These are phyloP conservation scores for Aspergillus brunneoviolaceus DNA, from an alignment of 2,329 filamentous ascomycete genomes.

Conservation along the genomic window DNA sequence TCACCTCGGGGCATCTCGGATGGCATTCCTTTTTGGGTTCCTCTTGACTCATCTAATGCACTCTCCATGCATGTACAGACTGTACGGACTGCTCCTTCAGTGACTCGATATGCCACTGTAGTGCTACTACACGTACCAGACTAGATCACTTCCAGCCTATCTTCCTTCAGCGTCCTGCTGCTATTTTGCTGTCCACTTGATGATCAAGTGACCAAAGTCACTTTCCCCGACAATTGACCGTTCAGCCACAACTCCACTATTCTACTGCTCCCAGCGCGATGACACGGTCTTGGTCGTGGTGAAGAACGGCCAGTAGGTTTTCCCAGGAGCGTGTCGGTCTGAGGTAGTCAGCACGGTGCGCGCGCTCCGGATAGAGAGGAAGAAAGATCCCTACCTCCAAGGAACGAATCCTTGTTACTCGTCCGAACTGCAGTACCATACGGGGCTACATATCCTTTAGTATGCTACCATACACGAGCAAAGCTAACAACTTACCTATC, in stretches of 20 bases:
- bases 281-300: constrained; percentile 26
- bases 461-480: constrained; percentile 2
- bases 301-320: constrained; percentile 27
- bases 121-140: too few species aligned
- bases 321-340: constrained; percentile 25
- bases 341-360: not conserved
- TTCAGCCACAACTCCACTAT: too few species aligned
- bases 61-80: not conserved
- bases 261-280: constrained; percentile 22
- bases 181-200: not conserved
- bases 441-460: constrained; percentile 17
- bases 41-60: not conserved
- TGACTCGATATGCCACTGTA: too few species aligned
- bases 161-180: not conserved
- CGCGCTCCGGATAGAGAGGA: not conserved
- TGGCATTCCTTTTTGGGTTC: not conserved
- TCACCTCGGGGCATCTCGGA: not conserved
- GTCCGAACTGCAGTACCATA: constrained; percentile 26
- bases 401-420: constrained; percentile 29
- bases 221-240: not conserved
- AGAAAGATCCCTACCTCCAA: constrained; percentile 22
- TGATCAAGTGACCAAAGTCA: too few species aligned
- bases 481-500: constrained; percentile 18
- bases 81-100: too few species aligned
- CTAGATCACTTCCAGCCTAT: too few species aligned